A percentile compares a stretch with the other conserved stretches of the same genome.
These are phyloP conservation scores for Leccinum pachyderme DNA, from an alignment of 1,284 basidiomycete species.

Conservation along the genomic window DNA sequence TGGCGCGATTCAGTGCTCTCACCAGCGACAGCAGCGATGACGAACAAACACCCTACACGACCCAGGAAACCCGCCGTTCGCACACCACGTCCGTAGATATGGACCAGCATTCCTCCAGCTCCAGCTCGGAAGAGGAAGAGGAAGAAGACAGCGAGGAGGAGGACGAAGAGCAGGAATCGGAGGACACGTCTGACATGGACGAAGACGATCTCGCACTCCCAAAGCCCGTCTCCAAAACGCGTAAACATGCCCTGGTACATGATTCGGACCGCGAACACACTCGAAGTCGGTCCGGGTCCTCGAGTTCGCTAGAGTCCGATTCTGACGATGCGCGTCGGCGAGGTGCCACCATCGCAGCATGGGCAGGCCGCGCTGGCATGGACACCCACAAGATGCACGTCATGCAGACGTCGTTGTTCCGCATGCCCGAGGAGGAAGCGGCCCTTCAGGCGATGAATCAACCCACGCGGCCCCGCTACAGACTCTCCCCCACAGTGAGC, in stretches of 20 bases:
- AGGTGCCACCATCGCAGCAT: slow-evolving; percentile 45
- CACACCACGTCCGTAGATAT: slow-evolving; percentile 21
- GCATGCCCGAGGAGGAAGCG: slow-evolving; percentile 66
- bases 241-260: slow-evolving; percentile 45
- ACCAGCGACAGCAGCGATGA: slow-evolving; percentile 43
- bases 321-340: slow-evolving; percentile 21
- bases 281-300: slow-evolving; percentile 32
- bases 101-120: slow-evolving; percentile 23
- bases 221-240: slow-evolving; percentile 22
- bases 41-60: slow-evolving; percentile 27
- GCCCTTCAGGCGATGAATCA: slow-evolving; percentile 52
- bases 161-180: slow-evolving; percentile 37
- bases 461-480: slow-evolving; percentile 39
- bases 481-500: slow-evolving; percentile 38
- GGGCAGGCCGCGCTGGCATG: slow-evolving; percentile 69
- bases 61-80: slow-evolving; percentile 18
- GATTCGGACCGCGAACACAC: slow-evolving; percentile 45
- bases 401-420: slow-evolving; percentile 89
- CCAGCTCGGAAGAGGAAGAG: slow-evolving; percentile 21
- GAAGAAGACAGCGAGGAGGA: slow-evolving; percentile 34
- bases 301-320: slow-evolving; percentile 38
- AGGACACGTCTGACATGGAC: slow-evolving; percentile 46
- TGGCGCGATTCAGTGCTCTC: slow-evolving; percentile 44
- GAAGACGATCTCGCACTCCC: slow-evolving; percentile 44
- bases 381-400: slow-evolving; percentile 85